Evolutionary conservation across 148 eudicot genomes (phyloP).

Genomic region (Heliosperma pusillum): DNA sequence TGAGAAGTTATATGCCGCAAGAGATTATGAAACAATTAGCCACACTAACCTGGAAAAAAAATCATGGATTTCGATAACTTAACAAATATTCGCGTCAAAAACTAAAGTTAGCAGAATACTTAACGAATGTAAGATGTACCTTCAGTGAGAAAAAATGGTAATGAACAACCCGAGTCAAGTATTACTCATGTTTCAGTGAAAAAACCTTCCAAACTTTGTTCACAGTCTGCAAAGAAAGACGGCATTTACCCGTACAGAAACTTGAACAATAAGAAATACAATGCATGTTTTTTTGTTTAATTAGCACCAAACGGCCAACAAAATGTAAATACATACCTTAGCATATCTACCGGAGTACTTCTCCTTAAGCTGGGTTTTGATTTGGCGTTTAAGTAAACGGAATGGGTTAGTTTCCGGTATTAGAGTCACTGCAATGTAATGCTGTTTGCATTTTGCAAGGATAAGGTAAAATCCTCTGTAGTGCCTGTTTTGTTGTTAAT

Average conservation of each 20-base stretch:
- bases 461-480: constrained; percentile 61
- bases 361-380: constrained; percentile 32
- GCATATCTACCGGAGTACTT: constrained; percentile 40
- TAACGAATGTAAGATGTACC: neutral
- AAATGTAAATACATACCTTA: constrained; percentile 39
- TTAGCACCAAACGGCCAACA: too few relatives aligned
- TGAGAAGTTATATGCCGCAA: neutral
- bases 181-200: constrained; percentile 14
- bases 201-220: constrained; percentile 30
- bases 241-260: neutral
- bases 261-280: neutral
- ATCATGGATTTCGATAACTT: neutral
- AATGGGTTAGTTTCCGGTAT: constrained; percentile 56
- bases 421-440: constrained; percentile 57
- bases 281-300: too few relatives aligned
- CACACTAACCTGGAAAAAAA: neutral
- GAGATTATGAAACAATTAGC: neutral
- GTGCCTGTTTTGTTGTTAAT: constrained; percentile 57
- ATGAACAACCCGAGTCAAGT: neutral
- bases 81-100: neutral
- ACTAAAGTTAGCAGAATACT: neutral
- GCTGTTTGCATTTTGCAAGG: constrained; percentile 84
- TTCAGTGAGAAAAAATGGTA: neutral
- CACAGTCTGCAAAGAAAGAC: constrained; percentile 24
- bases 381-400: constrained; percentile 36